phyloP scores from a whole-genome alignment of 192 early-diverging fungal genomes.

The Coemansia javaensis region DNA sequence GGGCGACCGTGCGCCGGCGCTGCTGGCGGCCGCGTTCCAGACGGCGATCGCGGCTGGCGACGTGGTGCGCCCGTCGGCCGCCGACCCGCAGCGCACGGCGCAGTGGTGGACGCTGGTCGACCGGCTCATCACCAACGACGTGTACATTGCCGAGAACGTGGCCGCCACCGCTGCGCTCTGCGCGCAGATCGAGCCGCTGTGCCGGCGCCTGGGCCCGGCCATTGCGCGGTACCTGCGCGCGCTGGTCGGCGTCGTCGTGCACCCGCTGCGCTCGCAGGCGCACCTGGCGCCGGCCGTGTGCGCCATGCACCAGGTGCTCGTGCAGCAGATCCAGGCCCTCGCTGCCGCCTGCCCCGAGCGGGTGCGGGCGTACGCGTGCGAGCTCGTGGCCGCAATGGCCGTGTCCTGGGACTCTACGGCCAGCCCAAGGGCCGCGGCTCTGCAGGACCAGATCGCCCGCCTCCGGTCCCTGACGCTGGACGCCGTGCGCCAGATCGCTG shows the following conservation, averaged over 20 bases:
- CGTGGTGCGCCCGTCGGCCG: slow-evolving; percentile 1
- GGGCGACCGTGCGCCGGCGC: slow-evolving; percentile 1
- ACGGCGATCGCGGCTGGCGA: slow-evolving; percentile 2
- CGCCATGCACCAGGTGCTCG: slow-evolving; percentile 12
- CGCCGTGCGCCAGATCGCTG: background rate
- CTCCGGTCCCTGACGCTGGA: background rate
- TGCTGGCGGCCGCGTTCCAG: slow-evolving; percentile 15
- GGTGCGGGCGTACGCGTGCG: slow-evolving; percentile 12
- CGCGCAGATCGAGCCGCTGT: slow-evolving; percentile 6
- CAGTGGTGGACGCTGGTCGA: slow-evolving; percentile 28
- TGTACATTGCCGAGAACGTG: slow-evolving; percentile 31
- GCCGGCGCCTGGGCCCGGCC: slow-evolving; percentile 19
- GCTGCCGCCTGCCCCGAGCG: slow-evolving; percentile 16
- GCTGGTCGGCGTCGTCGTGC: slow-evolving; percentile 19
- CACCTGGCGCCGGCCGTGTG: slow-evolving; percentile 1
- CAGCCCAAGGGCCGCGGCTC: background rate
- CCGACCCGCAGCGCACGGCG: slow-evolving; percentile 7
- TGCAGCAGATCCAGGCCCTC: slow-evolving; percentile 17
- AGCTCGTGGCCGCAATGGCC: slow-evolving; percentile 33
- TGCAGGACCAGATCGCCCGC: background rate
- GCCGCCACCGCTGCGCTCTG: slow-evolving; percentile 10
- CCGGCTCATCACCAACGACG: slow-evolving; percentile 16
- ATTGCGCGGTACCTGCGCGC: slow-evolving; percentile 28
- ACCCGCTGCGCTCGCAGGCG: slow-evolving; percentile 18
- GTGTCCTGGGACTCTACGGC: too few species aligned